Conservation (phyloP, 495 filamentous ascomycete species). For the Penicillium waksmanii region DNA sequence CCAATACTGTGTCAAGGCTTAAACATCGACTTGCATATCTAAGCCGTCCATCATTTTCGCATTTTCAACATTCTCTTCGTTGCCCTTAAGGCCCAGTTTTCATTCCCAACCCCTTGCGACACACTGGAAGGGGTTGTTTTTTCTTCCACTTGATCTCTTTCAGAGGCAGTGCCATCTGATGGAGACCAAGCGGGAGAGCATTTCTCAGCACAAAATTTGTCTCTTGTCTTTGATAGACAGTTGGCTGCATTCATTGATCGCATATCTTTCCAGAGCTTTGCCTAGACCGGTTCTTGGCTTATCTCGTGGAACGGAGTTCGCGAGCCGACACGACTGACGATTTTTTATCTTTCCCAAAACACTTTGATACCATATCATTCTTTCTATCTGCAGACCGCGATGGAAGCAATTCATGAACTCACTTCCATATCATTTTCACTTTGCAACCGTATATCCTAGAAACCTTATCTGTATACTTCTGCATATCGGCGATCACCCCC, state of each 20-base stretch:
- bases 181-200: not conserved
- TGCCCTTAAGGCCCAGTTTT: not conserved
- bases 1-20: slow-evolving; percentile 41
- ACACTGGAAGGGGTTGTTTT: not conserved
- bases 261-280: not conserved
- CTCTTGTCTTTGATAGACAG: slow-evolving; percentile 4
- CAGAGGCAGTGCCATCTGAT: slow-evolving; percentile 2
- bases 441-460: not conserved
- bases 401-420: not conserved
- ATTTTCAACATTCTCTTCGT: slow-evolving; percentile 5
- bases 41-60: slow-evolving; percentile 3
- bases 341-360: not conserved
- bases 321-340: slow-evolving; percentile 7
- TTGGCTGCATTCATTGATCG: slow-evolving; percentile 3
- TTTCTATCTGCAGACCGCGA: slow-evolving; percentile 1
- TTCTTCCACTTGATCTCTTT: not conserved
- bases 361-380: slow-evolving; percentile 4
- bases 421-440: not conserved
- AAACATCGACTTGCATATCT: not conserved
- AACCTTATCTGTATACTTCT: not conserved
- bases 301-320: not conserved
- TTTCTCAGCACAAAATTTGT: slow-evolving; percentile 8
- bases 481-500: not conserved
- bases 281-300: not conserved
- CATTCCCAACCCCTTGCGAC: not conserved